Evolutionary conservation across 2,329 filamentous ascomycete genomes (phyloP).

Genomic region (Colletotrichum eremochloae): DNA sequence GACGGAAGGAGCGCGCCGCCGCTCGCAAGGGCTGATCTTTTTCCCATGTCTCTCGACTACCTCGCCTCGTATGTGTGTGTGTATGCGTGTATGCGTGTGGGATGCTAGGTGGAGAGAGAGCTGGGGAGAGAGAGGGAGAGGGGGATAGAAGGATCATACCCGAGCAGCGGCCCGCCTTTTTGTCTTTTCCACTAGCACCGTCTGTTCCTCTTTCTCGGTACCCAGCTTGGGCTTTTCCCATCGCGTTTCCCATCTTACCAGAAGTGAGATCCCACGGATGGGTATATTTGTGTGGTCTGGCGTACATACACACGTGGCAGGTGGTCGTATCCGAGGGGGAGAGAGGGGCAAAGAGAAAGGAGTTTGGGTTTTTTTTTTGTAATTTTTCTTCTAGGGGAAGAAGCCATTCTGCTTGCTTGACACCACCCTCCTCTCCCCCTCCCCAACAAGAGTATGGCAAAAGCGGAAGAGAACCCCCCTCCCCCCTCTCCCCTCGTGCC

Average conservation of each 20-base stretch:
- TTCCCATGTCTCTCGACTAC: neutral
- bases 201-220: neutral
- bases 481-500: too few species aligned
- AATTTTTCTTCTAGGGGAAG: neutral
- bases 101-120: neutral
- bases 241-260: neutral
- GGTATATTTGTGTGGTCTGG: neutral
- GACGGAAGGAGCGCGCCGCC: conserved; percentile 58
- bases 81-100: too few species aligned
- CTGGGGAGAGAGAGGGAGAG: too few species aligned
- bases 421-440: too few species aligned
- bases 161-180: neutral
- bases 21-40: conserved; percentile 45
- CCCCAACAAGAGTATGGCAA: too few species aligned
- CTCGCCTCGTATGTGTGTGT: neutral
- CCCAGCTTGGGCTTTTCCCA: neutral
- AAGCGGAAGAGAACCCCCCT: neutral
- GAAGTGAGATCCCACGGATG: neutral
- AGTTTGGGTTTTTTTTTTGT: neutral
- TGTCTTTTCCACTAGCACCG: neutral
- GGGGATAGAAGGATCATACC: neutral
- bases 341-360: neutral
- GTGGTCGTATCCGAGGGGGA: neutral
- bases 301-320: neutral
- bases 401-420: neutral